Conservation (phyloP, 2,329 filamentous ascomycete genomes). For the Fusarium sp. region DNA sequence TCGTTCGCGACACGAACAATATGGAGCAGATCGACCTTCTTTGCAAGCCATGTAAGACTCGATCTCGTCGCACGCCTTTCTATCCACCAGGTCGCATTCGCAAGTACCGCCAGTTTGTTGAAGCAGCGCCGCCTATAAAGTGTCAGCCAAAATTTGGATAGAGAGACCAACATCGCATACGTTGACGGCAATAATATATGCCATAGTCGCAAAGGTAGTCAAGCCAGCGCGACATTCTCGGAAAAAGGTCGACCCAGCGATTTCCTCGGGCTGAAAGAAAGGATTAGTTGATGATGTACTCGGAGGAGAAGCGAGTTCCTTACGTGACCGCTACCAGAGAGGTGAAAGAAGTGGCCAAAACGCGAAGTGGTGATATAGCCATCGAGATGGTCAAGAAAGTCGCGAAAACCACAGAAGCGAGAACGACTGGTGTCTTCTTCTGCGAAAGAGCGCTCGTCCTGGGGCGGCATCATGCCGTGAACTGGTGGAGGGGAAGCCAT, state of each 20-base stretch:
- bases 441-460: background rate
- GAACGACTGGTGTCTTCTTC: slow-evolving; percentile 38
- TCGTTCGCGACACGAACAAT: rapidly evolving
- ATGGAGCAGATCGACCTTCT: slow-evolving; percentile 55
- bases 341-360: slow-evolving; percentile 72
- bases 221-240: slow-evolving; percentile 83
- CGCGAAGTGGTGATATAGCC: slow-evolving; percentile 56
- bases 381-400: slow-evolving; percentile 54
- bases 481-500: slow-evolving; percentile 28
- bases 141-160: slow-evolving; percentile 2
- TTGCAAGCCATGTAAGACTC: slow-evolving; percentile 60
- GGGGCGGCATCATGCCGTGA: slow-evolving; percentile 28
- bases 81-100: slow-evolving; percentile 65
- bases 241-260: slow-evolving; percentile 77
- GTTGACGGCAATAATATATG: slow-evolving; percentile 84
- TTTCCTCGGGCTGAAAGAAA: slow-evolving; percentile 69
- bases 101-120: slow-evolving; percentile 83
- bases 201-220: slow-evolving; percentile 85
- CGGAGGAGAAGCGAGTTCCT: slow-evolving; percentile 45
- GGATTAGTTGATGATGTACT: background rate
- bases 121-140: slow-evolving; percentile 73
- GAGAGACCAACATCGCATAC: slow-evolving; percentile 52
- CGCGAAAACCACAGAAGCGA: slow-evolving; percentile 51
- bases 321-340: slow-evolving; percentile 77
- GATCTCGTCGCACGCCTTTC: slow-evolving; percentile 63